Base-by-base conservation (phyloP, 2,329 filamentous ascomycete species). In the Magnaporthales sp. region DNA sequence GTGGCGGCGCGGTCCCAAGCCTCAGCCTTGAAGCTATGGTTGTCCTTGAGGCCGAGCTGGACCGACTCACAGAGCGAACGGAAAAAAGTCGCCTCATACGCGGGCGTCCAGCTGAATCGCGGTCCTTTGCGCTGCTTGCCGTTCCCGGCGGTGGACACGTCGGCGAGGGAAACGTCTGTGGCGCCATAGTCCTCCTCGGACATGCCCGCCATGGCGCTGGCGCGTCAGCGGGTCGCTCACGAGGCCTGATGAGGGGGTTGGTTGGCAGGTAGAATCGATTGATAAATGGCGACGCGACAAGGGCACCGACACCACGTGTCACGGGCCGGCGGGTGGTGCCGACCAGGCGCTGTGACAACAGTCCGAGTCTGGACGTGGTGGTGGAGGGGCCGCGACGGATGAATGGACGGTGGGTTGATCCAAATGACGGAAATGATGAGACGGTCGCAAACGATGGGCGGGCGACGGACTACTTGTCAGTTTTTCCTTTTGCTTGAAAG, bases 61-160 rank as follows among this genome's bases (percentile, higher is more conserved):
- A 87, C 85, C 46, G 84, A 86, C 70, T 87, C 82, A 77, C 84
- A 86, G 5, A 87, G 80, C 64, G 84, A 87, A 66, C 81, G 79
- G 75, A 87, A 87, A 74, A 87, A 87, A 67, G 85, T 87, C 66
- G 81, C 80, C 75, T 87, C 85, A 77, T 82, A 87, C 24, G 81
- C 80, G 1, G 80, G 78, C 66, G 83, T 86, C 85, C 85, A 87
- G 73, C 83, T 86, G 74, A 87, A 87, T 67, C 85, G 82, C 65
- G 84, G 84, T 32, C 76, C 76, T 62, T 73, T 74, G 65, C 75
- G 73, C 63, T 75, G 74, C 61, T 74, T 75, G 64, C 72, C 70
- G 51, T 67, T 68, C 61, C 62, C 66, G 32, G 69, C 54, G 61
- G 69, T 60, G 65, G 68, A 62, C 19, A 67, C 68, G 68, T 69